These are phyloP conservation scores for Mycena rosella DNA, from an alignment of 768 basidiomycete genomes.

Conservation along the genomic window DNA sequence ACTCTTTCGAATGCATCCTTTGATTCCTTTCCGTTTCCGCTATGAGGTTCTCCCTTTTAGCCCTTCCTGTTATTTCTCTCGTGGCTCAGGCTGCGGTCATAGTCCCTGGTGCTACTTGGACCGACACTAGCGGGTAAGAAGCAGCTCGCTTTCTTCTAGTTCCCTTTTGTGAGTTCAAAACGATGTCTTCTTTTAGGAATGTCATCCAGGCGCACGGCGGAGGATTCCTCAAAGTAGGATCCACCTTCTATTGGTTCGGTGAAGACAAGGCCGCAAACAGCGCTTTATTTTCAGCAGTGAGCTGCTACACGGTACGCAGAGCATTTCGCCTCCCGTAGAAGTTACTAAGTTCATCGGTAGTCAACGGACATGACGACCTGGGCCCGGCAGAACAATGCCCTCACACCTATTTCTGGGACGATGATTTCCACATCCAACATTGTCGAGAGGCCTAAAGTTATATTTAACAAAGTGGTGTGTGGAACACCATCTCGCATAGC, in stretches of 20 bases:
- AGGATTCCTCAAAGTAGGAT: conserved; percentile 68
- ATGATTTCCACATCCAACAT: conserved; percentile 70
- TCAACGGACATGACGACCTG: conserved; percentile 67
- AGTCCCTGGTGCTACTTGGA: conserved; percentile 73
- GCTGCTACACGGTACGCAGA: conserved; percentile 27
- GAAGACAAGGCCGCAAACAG: conserved; percentile 73
- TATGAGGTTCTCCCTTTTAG: conserved; percentile 33
- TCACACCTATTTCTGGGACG: conserved; percentile 65
- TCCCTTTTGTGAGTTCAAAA: too few relatives aligned
- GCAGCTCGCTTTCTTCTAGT: too few relatives aligned
- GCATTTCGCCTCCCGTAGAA: background rate
- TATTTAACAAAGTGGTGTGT: conserved; percentile 65
- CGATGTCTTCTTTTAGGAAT: too few relatives aligned
- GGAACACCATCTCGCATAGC: background rate
- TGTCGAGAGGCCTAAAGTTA: conserved; percentile 74
- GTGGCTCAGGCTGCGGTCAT: conserved; percentile 57
- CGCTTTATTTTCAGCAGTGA: conserved; percentile 66
- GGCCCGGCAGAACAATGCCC: conserved; percentile 70
- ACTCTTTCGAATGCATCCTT: too few relatives aligned
- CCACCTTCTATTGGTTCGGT: conserved; percentile 72
- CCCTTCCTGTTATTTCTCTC: conserved; percentile 30
- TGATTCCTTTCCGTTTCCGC: background rate
- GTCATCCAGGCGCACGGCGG: conserved; percentile 75
- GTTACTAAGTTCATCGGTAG: background rate
- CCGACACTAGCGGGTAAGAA: conserved; percentile 72